Evolutionary conservation across 768 basidiomycete genomes (phyloP).

Genomic region (Auricularia heimuer): DNA sequence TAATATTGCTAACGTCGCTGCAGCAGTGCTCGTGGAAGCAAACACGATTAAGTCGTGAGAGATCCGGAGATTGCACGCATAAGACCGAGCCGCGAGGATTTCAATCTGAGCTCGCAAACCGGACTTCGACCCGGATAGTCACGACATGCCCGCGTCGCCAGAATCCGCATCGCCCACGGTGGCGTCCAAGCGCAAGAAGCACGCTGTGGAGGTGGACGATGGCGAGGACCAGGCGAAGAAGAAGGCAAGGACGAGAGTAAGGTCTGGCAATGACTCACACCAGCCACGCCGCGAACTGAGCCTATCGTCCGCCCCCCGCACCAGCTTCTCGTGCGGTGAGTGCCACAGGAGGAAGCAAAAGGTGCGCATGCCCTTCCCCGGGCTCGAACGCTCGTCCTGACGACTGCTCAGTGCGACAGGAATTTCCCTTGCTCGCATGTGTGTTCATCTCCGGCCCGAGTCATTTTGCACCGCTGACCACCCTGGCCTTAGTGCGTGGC

Average conservation of each 20-base stretch:
- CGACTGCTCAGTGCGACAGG: conserved; percentile 58
- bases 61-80: background rate
- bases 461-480: conserved; percentile 12
- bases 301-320: conserved; percentile 1
- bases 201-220: conserved; percentile 43
- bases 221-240: conserved; percentile 36
- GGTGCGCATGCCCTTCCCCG: conserved; percentile 27
- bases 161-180: conserved; percentile 11
- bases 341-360: conserved; percentile 86
- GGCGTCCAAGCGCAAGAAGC: conserved; percentile 49
- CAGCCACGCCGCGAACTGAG: background rate
- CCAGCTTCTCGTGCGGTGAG: conserved; percentile 76
- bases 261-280: conserved; percentile 33
- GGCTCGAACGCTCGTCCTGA: conserved; percentile 10
- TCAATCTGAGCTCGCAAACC: background rate
- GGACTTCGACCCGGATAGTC: background rate
- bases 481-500: conserved; percentile 51
- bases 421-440: conserved; percentile 82
- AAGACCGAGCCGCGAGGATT: background rate
- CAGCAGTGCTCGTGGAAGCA: background rate
- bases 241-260: conserved; percentile 65
- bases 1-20: too few relatives aligned
- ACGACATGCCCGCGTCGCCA: background rate
- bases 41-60: background rate
- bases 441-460: conserved; percentile 17